Percentiles rank a stretch among this genome's conserved stretches.
Conservation (phyloP, 306 rosid species). For the Pachyrhizus erosus region DNA sequence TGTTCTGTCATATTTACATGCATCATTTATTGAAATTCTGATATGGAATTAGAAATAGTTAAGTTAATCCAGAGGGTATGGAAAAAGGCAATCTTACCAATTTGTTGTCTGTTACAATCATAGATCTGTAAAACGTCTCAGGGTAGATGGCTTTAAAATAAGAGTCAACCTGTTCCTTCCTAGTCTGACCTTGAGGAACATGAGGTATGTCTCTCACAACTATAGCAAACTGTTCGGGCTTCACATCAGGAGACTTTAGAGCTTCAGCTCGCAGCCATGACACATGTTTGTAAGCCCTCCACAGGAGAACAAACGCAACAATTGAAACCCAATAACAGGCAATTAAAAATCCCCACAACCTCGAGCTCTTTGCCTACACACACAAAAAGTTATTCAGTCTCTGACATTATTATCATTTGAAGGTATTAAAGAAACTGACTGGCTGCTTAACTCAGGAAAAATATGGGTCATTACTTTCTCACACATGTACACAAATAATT, state of each 20-base stretch:
- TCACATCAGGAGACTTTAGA: constrained; percentile 65
- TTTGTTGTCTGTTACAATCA: constrained; percentile 82
- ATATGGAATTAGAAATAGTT: background rate
- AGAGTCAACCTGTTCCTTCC: constrained; percentile 81
- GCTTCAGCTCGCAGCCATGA: constrained; percentile 69
- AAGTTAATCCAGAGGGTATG: background rate
- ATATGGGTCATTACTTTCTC: background rate
- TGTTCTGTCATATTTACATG: background rate
- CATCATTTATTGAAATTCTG: background rate
- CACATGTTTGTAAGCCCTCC: constrained; percentile 86
- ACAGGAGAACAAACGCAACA: constrained; percentile 69
- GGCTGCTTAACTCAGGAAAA: background rate
- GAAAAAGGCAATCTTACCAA: constrained; percentile 49
- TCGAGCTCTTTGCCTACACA: constrained; percentile 58
- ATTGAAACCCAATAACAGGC: constrained; percentile 84
- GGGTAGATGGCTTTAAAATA: constrained; percentile 71
- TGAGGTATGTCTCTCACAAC: constrained; percentile 92
- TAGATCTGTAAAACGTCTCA: constrained; percentile 79
- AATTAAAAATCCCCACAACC: constrained; percentile 84
- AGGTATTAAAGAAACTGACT: constrained; percentile 14
- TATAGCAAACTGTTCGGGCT: constrained; percentile 77
- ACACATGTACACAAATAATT: background rate
- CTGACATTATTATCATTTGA: background rate
- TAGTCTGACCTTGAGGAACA: constrained; percentile 61
- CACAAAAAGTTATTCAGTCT: constrained; percentile 32